phyloP scores from a whole-genome alignment of 179 eudicot genomes.

The Drosera spatulata region DNA sequence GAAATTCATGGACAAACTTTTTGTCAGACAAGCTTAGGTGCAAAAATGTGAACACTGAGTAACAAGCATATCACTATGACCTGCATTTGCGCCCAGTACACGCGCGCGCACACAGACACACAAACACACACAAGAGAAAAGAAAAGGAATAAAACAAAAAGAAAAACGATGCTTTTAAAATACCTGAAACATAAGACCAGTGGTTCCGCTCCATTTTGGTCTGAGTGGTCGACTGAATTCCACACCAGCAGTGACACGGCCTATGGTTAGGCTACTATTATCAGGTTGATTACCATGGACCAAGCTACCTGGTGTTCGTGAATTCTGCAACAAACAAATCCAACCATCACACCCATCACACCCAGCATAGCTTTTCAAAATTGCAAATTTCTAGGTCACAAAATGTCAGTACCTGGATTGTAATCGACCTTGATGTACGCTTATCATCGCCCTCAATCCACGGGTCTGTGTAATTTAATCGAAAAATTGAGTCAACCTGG shows the following conservation, averaged over 20 bases:
- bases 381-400: not conserved
- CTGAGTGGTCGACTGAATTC: conserved; percentile 87
- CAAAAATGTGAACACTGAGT: conserved; percentile 1
- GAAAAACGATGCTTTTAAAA: not conserved
- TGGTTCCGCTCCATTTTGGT: conserved; percentile 99
- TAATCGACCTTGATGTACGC: conserved; percentile 83
- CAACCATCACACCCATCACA: conserved; percentile 4
- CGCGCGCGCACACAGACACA: no score
- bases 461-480: conserved; percentile 90
- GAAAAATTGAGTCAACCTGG: conserved; percentile 87
- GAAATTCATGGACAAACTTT: conserved; percentile 1
- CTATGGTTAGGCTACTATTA: conserved; percentile 62
- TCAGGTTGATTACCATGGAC: conserved; percentile 89
- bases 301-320: conserved; percentile 92
- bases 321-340: conserved; percentile 42
- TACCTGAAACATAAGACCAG: conserved; percentile 96
- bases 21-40: not conserved
- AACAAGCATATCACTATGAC: not conserved
- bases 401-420: conserved; percentile 59
- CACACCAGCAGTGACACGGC: conserved; percentile 84
- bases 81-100: no score
- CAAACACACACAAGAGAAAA: no score
- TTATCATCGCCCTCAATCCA: conserved; percentile 99
- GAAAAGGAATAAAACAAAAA: not conserved
- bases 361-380: not conserved